Base-by-base conservation (phyloP, 2,329 filamentous ascomycete genomes). In the Lizonia empirigonia region DNA sequence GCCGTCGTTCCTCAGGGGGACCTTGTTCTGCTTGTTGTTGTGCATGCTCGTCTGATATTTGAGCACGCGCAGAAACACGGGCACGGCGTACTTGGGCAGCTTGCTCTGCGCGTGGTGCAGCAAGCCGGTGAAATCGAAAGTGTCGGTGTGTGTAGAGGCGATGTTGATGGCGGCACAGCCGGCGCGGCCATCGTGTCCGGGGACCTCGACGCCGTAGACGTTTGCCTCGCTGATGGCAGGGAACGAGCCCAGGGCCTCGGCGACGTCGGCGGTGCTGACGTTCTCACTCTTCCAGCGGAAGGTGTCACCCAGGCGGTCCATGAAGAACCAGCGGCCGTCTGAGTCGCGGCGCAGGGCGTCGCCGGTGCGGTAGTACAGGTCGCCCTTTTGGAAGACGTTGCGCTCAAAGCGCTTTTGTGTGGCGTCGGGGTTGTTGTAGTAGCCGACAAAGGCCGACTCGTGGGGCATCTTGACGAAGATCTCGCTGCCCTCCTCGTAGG, bases 1-100 rank as follows among this genome's bases (percentile, higher is more conserved):
- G 0, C 87, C 87, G 56, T 89, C 85, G 36, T 82, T 81, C 62
- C 86, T 79, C 36, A 91, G 74, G 0, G 85, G 85, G 1, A 86
- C 81, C 69, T 92, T 92, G 67, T 90, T 89, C 73, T 91, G 88
- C 74, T 92, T 92, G 69, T 90, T 88, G 62, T 91, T 92, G 66
- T 89, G 85, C 62, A 85, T 87, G 5, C 86, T 82, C 20, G 79
- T 82, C 48, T 81, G 78, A 27, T 76, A 76, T 33, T 80, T 74
- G 18, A 88, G 79, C 15, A 90, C 71, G 1, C 88, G 78, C 33
- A 91, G 63, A 74, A 92, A 92, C 2, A 91, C 73, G 0, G 89
- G 89, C 1, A 92, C 87, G 0, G 89, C 89, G 63, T 91, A 92
- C 55, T 80, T 81, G 0, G 89, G 89, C 18, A 92, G 75, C 41